phyloP scores from a whole-genome alignment of 257 asterid species.

The Rhazya stricta region DNA sequence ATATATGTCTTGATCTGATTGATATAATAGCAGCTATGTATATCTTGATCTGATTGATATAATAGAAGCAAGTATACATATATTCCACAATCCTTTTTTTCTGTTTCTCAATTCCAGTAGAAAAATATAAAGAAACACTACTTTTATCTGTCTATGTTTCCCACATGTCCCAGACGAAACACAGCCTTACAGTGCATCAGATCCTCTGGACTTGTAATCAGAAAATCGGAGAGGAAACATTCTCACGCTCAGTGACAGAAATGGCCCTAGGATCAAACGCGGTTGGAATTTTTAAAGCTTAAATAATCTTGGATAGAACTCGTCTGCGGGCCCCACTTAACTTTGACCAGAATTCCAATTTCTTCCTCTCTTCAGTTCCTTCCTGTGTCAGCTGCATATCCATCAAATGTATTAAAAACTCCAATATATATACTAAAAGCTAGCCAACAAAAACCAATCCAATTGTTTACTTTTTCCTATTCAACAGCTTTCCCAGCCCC shows the following conservation, averaged over 20 bases:
- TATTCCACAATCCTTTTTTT: too few species aligned
- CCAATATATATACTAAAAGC: background rate
- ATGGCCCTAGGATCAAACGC: constrained; percentile 27
- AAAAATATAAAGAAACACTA: background rate
- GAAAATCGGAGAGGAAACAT: constrained; percentile 21
- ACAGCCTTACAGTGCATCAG: background rate
- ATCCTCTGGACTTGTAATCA: background rate
- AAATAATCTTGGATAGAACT: constrained; percentile 21
- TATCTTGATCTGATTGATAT: too few species aligned
- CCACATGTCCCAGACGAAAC: background rate
- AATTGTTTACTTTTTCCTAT: constrained; percentile 19
- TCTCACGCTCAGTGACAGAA: constrained; percentile 38
- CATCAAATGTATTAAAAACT: background rate
- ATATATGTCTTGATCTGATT: too few species aligned
- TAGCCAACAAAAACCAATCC: background rate
- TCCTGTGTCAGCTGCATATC: background rate
- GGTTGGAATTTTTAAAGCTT: constrained; percentile 12
- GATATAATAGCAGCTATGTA: background rate
- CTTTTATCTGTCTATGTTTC: background rate
- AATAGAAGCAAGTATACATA: too few species aligned
- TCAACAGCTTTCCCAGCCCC: background rate
- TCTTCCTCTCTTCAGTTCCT: background rate
- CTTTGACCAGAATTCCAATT: constrained; percentile 33
- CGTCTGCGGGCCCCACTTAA: constrained; percentile 25
- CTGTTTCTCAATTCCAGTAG: too few species aligned